phyloP scores from a whole-genome alignment of 129 eudicot species.

The Pulicaria dysenterica region DNA sequence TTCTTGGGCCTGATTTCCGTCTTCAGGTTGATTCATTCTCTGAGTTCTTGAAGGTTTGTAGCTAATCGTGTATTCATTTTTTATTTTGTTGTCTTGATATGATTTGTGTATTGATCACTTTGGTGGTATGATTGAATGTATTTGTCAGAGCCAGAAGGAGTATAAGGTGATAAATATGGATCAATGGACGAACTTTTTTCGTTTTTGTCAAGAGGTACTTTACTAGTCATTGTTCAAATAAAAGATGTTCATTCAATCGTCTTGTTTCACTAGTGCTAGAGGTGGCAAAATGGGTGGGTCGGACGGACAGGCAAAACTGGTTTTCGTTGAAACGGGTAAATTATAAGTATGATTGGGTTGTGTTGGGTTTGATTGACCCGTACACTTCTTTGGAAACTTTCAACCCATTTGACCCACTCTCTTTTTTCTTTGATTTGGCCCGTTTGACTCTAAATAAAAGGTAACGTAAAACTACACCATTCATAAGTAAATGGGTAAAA shows the following conservation, averaged over 20 bases:
- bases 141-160: conserved; percentile 67
- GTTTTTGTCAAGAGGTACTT: conserved; percentile 89
- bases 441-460: no score
- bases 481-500: no score
- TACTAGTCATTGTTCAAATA: not conserved
- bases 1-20: conserved; percentile 53
- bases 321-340: not conserved
- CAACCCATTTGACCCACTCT: no score
- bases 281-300: not conserved
- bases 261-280: not conserved
- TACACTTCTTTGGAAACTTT: not conserved
- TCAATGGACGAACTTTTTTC: conserved; percentile 79
- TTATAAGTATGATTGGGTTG: not conserved
- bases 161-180: conserved; percentile 86
- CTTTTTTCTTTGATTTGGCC: no score
- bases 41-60: conserved; percentile 69
- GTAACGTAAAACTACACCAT: no score
- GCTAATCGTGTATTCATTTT: conserved; percentile 3
- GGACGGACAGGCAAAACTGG: not conserved
- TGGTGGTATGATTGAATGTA: not conserved
- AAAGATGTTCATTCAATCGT: not conserved
- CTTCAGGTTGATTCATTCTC: conserved; percentile 62
- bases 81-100: not conserved
- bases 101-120: not conserved
- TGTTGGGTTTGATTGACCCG: conserved; percentile 2